Conservation (phyloP, 257 asterid genomes). For the Knoxia roxburghii region DNA sequence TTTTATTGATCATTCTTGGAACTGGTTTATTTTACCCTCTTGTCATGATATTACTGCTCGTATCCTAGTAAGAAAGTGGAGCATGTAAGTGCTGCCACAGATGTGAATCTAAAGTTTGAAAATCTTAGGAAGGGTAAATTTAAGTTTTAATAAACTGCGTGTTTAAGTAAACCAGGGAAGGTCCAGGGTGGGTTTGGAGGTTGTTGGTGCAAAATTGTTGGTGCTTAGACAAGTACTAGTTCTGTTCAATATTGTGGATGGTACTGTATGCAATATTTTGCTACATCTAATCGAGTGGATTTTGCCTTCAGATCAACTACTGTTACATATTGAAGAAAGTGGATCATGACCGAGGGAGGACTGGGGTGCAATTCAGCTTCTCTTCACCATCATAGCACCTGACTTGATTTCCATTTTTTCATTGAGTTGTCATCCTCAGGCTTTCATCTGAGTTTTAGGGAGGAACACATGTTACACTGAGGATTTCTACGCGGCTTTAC, state of each 20-base stretch:
- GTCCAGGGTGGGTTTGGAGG: not conserved
- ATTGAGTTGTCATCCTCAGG: not conserved
- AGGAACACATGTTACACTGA: not conserved
- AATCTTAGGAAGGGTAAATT: not conserved
- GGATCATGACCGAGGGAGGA: slow-evolving; percentile 71
- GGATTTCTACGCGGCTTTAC: not conserved
- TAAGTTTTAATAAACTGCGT: not conserved
- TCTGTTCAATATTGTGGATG: not conserved
- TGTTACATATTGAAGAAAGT: slow-evolving; percentile 70
- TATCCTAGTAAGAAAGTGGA: not conserved
- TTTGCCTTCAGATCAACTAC: slow-evolving; percentile 60
- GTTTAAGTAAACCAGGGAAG: not conserved
- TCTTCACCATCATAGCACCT: slow-evolving; percentile 53
- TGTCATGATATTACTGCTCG: not conserved
- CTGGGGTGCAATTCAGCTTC: slow-evolving; percentile 91
- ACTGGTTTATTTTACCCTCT: not conserved
- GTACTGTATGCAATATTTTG: not conserved
- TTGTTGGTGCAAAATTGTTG: too few species aligned
- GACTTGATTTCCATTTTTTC: slow-evolving; percentile 9
- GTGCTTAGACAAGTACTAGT: not conserved
- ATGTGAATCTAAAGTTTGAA: not conserved
- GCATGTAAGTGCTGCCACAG: not conserved
- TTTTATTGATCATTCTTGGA: not conserved
- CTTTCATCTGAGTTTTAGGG: slow-evolving; percentile 8
- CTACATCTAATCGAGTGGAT: slow-evolving; percentile 19